Evolutionary conservation across 768 basidiomycete genomes (phyloP).

Genomic region (Cyclocybe aegerita): DNA sequence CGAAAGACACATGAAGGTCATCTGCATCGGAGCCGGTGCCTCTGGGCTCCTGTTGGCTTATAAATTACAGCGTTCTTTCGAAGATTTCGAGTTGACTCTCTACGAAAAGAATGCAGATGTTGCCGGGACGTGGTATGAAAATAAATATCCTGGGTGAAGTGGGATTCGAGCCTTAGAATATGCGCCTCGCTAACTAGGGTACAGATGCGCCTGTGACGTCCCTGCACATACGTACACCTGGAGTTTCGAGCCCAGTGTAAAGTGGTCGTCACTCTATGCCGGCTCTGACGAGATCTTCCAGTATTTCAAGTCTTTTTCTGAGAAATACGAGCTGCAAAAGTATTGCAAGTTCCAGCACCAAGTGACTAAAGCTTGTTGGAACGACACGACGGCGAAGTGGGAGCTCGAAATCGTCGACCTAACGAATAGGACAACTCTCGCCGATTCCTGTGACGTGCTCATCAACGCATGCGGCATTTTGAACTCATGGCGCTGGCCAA

Average conservation of each 20-base stretch:
- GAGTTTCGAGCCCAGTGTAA: slow-evolving; percentile 28
- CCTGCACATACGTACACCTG: slow-evolving; percentile 30
- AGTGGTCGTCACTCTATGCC: slow-evolving; percentile 29
- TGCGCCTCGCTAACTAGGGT: not conserved
- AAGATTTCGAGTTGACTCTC: slow-evolving; percentile 27
- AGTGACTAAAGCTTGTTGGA: slow-evolving; percentile 29
- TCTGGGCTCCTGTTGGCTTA: slow-evolving; percentile 32
- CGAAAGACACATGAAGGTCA: slow-evolving; percentile 28
- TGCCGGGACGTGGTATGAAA: slow-evolving; percentile 34
- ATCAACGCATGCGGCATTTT: slow-evolving; percentile 32
- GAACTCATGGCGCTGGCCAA: slow-evolving; percentile 39
- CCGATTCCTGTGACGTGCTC: slow-evolving; percentile 30
- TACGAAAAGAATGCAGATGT: slow-evolving; percentile 33
- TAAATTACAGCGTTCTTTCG: slow-evolving; percentile 33
- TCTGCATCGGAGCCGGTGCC: slow-evolving; percentile 33
- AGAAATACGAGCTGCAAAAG: slow-evolving; percentile 28
- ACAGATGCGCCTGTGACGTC: slow-evolving; percentile 30
- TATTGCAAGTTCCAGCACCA: slow-evolving; percentile 27
- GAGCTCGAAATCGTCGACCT: slow-evolving; percentile 24
- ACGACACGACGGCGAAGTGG: slow-evolving; percentile 25
- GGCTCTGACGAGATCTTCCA: slow-evolving; percentile 24
- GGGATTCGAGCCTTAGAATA: not conserved
- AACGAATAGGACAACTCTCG: slow-evolving; percentile 12
- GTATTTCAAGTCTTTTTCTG: slow-evolving; percentile 26
- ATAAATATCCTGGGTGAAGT: slow-evolving; percentile 33